Conservation (phyloP, 169 alveolate species). For the Cryptosporidium canis region DNA sequence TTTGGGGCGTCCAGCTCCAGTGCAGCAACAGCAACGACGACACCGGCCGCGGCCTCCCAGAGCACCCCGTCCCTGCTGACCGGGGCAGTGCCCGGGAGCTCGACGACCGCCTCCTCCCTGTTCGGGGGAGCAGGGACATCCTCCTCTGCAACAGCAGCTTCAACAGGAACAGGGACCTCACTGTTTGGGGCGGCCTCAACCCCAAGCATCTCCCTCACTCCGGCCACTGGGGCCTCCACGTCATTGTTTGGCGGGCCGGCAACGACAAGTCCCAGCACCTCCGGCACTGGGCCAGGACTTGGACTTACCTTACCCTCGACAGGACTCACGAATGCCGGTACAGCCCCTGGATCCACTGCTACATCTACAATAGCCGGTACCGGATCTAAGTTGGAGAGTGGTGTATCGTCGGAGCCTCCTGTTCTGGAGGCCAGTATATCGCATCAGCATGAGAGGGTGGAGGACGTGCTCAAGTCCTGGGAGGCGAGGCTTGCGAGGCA, state of each 20-base stretch:
- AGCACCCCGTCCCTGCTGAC: neutral
- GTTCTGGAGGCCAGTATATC: constrained; percentile 13
- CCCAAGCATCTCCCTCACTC: neutral
- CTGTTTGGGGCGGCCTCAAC: neutral
- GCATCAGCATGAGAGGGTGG: constrained; percentile 70
- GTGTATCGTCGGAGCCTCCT: neutral
- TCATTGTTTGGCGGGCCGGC: constrained; percentile 12
- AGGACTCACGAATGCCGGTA: neutral
- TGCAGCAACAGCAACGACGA: neutral
- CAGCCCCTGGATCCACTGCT: neutral
- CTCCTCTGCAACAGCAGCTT: neutral
- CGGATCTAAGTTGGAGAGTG: too few species aligned
- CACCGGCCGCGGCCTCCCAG: neutral
- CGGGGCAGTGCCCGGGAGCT: neutral
- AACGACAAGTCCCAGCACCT: neutral
- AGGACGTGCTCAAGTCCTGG: constrained; percentile 62
- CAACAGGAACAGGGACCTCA: neutral
- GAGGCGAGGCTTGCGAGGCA: constrained; percentile 49
- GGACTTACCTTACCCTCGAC: neutral
- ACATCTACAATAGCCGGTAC: too few species aligned
- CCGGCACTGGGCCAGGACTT: neutral
- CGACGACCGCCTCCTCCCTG: neutral
- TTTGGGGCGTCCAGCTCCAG: constrained; percentile 5
- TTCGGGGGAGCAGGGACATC: neutral
- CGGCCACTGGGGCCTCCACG: neutral